Base-by-base conservation (phyloP, 2,329 filamentous ascomycete genomes). In the Cercospora citrullina region DNA sequence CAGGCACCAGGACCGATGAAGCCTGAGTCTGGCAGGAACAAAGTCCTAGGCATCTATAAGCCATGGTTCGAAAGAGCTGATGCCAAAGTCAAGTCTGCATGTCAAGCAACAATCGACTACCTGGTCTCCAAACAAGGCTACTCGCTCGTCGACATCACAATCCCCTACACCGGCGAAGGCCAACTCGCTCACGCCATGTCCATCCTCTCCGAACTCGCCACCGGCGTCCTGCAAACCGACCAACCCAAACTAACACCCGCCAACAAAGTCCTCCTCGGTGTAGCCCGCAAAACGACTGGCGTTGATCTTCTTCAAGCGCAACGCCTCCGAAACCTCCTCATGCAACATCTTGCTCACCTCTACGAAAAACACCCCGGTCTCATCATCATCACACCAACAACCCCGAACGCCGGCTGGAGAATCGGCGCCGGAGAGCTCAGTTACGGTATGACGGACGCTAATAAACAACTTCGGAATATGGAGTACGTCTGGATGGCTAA, bases 401-500 rank as follows among this genome's bases (percentile, higher is more conserved):
- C 88, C 3, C 91, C 93, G 0, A 86, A 90, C 68, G 84, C 88
- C 0, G 93, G 93, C 10, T 96, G 91, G 91, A 86, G 87, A 51
- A 87, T 89, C 10, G 63, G 69, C 53, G 28, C 48, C 10, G 79
- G 83, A 1, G 89, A 93, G 74, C 77, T 88, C 4, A 72, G 76
- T 7, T 80, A 83, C 58, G 94, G 94, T 2, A 82, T 92, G 72
- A 89, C 85, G 42, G 90, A 97, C 77, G 89, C 85, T 0, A 93
- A 95, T 77, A 83, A 81, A 69, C 89, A 87, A 16, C 82, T 96
- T n/a, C 83, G 86, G 28, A 91, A 87, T 76, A 96, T 97, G 92
- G 87, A 90, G 78, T 97, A 92, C 79, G 89, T 91, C 16, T 96
- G 91, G 86, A 80, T 96, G 39, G 91, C 93, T 6, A 97, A 97